Base-by-base conservation (phyloP, 169 alveolate species). In the Cryptosporidium ubiquitum region DNA sequence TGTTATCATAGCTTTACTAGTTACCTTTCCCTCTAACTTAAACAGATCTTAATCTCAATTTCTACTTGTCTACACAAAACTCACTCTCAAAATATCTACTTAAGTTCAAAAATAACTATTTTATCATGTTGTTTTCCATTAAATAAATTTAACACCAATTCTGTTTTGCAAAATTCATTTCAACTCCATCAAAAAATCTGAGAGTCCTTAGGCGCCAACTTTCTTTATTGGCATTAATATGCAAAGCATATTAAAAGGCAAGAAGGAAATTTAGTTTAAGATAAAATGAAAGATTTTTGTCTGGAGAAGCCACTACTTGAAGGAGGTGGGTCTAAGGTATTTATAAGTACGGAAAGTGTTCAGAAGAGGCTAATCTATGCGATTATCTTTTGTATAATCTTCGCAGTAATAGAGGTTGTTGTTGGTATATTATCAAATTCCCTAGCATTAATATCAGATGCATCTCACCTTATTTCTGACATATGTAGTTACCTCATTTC, bases 401-500 rank as follows among this genome's bases (percentile, higher is more conserved):
- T 94, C 84, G 93, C 94, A 93, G 73, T 92, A 16, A 93, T 94
- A 23, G 97, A 96, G 86, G 84, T 96, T 6, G 92, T 95, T 10
- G 98, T 97, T 7, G 98, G 98, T 9, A 31, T 93, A 12, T 51
- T 93, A 12, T 93, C 98, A 14, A 92, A 93, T 70, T 96, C 98
- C 9, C 85, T 96, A 23, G 97, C 98, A 29, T 92, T 96, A 42
- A 89, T 96, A 91, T 93, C 99, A 5, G 99, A 98, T 92, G 98
- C 99, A 44, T 97, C 99, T 16, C 99, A 98, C 91, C 91, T 98
- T 91, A 94, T 96, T 73, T 96, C 98, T 44, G 99, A 98, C 75
- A 92, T 98, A 52, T 91, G 95, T 68, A 97, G 99, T n/a, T 97
- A 96, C 86, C 86, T 94, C 2, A 96, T 96, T 91, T 94, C 98